Conservation (phyloP, 1,284 basidiomycete species). For the Chalciporus sp. region DNA sequence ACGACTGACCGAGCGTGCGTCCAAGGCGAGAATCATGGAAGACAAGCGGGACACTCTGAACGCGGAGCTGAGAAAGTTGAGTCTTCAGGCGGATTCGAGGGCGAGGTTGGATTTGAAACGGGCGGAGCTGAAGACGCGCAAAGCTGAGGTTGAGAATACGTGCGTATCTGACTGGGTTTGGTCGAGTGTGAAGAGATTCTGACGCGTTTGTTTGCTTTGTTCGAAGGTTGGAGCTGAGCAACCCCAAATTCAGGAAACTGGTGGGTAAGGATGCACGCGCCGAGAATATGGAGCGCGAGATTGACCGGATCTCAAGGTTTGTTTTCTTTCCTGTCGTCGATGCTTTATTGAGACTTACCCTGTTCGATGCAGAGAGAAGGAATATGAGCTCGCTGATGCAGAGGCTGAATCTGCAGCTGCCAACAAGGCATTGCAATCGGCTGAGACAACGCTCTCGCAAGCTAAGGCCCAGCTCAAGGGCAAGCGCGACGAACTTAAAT, state of each 20-base stretch:
- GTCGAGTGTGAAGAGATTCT: neutral
- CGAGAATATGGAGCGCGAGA: constrained; percentile 73
- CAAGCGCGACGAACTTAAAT: constrained; percentile 65
- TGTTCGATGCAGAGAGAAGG: constrained; percentile 56
- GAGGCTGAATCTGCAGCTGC: constrained; percentile 53
- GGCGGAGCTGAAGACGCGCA: constrained; percentile 67
- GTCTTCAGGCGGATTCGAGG: constrained; percentile 80
- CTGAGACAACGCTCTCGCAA: constrained; percentile 62
- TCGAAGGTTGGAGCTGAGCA: constrained; percentile 62
- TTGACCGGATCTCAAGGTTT: constrained; percentile 62
- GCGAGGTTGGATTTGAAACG: constrained; percentile 83
- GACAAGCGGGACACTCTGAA: constrained; percentile 73
- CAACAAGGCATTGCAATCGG: constrained; percentile 59
- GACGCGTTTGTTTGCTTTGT: neutral
- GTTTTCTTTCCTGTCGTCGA: constrained; percentile 20
- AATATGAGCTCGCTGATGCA: constrained; percentile 58
- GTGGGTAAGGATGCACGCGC: constrained; percentile 59
- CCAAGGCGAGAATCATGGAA: constrained; percentile 65
- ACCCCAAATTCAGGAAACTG: constrained; percentile 64
- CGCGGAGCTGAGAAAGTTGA: constrained; percentile 73
- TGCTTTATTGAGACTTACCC: neutral
- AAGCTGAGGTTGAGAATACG: constrained; percentile 67
- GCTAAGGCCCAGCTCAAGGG: constrained; percentile 61
- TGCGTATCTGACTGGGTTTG: constrained; percentile 40
- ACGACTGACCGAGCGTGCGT: constrained; percentile 60